phyloP scores from a whole-genome alignment of 768 basidiomycete species.

The Leccinum disarticulatum region DNA sequence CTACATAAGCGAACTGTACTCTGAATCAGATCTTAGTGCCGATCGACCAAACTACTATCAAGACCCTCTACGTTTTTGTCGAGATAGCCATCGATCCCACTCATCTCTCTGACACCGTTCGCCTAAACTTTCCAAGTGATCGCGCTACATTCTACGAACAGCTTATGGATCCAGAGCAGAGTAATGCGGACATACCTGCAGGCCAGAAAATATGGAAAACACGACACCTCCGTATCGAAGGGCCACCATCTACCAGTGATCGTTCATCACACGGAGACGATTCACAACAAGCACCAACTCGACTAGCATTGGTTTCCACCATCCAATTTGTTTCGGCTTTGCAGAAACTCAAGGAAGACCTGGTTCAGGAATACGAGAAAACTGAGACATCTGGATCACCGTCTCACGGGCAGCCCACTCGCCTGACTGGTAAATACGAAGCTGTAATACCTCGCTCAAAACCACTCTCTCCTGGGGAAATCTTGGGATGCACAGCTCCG shows the following conservation, averaged over 20 bases:
- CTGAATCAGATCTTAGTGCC: constrained; percentile 59
- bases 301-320: constrained; percentile 90
- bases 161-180: constrained; percentile 56
- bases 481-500: constrained; percentile 96
- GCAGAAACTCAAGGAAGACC: constrained; percentile 80
- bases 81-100: constrained; percentile 90
- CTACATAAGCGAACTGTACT: background rate
- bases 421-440: constrained; percentile 69
- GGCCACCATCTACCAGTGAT: constrained; percentile 16
- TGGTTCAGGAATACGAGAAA: constrained; percentile 44
- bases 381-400: background rate
- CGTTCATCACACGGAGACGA: constrained; percentile 6
- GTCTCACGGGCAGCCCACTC: constrained; percentile 11
- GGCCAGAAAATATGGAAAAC: constrained; percentile 41
- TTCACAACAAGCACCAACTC: constrained; percentile 45
- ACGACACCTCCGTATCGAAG: constrained; percentile 63
- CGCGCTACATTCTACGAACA: constrained; percentile 62
- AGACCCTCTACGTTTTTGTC: constrained; percentile 96
- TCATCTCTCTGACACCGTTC: constrained; percentile 82
- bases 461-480: constrained; percentile 94
- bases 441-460: constrained; percentile 80
- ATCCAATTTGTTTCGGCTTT: constrained; percentile 97
- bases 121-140: constrained; percentile 85
- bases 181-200: constrained; percentile 46
- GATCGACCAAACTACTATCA: constrained; percentile 89